These are phyloP conservation scores for Rhododendron ovatum DNA, from an alignment of 148 eudicot species.

Conservation along the genomic window DNA sequence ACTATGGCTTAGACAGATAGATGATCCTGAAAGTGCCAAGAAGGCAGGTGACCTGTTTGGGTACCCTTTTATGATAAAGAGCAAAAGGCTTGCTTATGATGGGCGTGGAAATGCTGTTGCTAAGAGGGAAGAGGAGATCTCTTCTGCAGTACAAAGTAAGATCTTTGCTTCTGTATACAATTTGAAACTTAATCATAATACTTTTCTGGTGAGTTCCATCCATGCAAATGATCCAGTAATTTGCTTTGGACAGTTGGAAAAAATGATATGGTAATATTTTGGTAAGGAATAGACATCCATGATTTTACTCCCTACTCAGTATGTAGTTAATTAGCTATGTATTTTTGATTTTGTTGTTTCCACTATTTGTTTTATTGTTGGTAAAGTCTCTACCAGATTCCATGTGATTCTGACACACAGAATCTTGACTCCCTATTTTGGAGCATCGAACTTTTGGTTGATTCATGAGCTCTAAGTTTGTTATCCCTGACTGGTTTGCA, in stretches of 20 bases:
- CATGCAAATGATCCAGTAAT: background rate
- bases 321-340: background rate
- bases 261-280: background rate
- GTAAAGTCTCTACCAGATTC: background rate
- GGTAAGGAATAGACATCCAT: background rate
- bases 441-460: background rate
- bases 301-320: background rate
- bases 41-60: constrained; percentile 72
- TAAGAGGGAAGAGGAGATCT: constrained; percentile 58
- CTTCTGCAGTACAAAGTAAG: constrained; percentile 72
- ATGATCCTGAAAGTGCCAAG: constrained; percentile 67
- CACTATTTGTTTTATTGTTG: background rate
- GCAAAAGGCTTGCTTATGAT: constrained; percentile 92
- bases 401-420: background rate
- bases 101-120: constrained; percentile 99
- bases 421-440: background rate
- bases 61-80: constrained; percentile 91
- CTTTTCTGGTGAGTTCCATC: background rate
- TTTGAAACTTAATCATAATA: background rate
- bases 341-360: background rate
- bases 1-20: constrained; percentile 45
- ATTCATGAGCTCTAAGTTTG: background rate
- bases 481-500: background rate
- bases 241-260: background rate
- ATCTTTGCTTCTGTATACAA: background rate